Base-by-base conservation (phyloP, 768 basidiomycete genomes). In the Ramaria rubella region DNA sequence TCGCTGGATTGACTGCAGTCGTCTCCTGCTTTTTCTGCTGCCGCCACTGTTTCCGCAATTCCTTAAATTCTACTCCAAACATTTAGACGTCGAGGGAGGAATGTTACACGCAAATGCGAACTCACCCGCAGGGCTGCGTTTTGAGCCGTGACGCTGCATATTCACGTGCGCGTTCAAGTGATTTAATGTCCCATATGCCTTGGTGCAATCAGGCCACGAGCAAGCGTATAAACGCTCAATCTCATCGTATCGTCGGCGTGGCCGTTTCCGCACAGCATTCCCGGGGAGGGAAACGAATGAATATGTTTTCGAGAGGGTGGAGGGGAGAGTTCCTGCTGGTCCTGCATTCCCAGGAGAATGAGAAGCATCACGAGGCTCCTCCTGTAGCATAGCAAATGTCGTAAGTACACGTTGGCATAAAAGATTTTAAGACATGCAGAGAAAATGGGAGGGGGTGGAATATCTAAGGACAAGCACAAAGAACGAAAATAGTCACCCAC, bases 121-220 rank as follows among this genome's bases (percentile, higher is more conserved):
- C 88, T 72, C 65, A 95, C 95, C 94, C 55, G 81, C 82, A 12
- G 95, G 95, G 68, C 82, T 87, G 55, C 94, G 81, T 73, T 95
- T 97, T 15, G 76, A 55, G 42, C 95, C 95, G 68, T 99, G 95
- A 70, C 90, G 90, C 70, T 97, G 95, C 90, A 96, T 96, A n/a
- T 85, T 87, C 57, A 97, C 92, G 69, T 99, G 95, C 29, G 94
- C 93, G 68, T 99, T 99, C 59, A 99, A 78, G 70, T 99, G 95
- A 68, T 99, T 97, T 49, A 97, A 77, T 4, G 94, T 96, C 29
- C 94, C 94, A 65, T 95, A 96, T 26, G 89, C 79, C 73, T 95
- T 95, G 55, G 82, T 77, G 65, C 79, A 81, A 21, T 67, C 68
- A 5, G 69, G 66, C 44, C 83, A 90, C 49, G 86, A 85, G 75